These are phyloP conservation scores for Podochytrium sp. DNA, from an alignment of 192 early-diverging fungal genomes.

Conservation along the genomic window DNA sequence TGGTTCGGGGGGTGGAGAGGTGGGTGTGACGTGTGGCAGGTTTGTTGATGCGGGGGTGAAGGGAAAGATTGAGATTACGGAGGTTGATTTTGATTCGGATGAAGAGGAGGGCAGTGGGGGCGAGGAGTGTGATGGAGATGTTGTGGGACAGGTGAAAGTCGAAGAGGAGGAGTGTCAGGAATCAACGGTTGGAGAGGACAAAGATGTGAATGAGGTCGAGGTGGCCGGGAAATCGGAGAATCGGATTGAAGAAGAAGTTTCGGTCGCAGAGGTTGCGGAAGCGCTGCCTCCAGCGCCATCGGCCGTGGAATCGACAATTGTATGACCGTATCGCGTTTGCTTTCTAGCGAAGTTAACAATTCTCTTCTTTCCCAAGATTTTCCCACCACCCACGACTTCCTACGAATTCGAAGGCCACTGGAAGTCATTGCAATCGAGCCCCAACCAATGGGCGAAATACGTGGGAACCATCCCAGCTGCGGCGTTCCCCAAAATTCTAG, in stretches of 20 bases:
- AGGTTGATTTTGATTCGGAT: constrained; percentile 30
- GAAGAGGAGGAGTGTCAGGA: neutral
- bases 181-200: too few species aligned
- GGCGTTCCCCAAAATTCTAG: neutral
- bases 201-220: neutral
- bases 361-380: too few species aligned
- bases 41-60: neutral
- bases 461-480: neutral
- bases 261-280: too few species aligned
- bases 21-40: neutral
- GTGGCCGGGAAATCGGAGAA: neutral
- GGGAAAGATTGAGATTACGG: constrained; percentile 8
- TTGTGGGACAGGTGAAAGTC: neutral
- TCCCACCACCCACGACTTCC: neutral
- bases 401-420: constrained; percentile 21
- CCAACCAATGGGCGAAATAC: neutral
- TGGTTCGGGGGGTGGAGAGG: neutral
- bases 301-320: too few species aligned
- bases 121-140: neutral
- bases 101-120: neutral
- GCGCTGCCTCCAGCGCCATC: too few species aligned
- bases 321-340: too few species aligned
- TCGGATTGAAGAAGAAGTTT: neutral
- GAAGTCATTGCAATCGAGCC: constrained; percentile 1
- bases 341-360: too few species aligned